A percentile compares a stretch with the other conserved stretches of the same genome.
These are phyloP conservation scores for Mycena filopes DNA, from an alignment of 768 basidiomycete species.

Conservation along the genomic window DNA sequence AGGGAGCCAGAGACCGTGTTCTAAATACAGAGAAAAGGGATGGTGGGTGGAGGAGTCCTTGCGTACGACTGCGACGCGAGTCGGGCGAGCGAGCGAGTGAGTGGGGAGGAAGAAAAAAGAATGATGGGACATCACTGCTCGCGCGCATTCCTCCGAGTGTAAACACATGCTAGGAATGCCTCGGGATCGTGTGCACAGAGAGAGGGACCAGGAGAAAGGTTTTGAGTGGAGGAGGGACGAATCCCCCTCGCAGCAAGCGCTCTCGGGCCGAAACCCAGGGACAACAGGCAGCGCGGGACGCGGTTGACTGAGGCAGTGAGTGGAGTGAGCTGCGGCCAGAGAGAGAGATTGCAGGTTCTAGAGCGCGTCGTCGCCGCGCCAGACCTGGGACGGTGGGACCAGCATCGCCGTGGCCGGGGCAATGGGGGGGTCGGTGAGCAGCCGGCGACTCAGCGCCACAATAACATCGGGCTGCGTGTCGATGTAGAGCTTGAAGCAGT, in stretches of 20 bases:
- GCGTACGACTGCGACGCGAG: no score
- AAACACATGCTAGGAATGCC: no score
- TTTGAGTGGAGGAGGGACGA: no score
- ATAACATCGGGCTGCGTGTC: constrained; percentile 1
- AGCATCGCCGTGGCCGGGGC: background rate
- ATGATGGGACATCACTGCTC: no score
- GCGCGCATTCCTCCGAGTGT: no score
- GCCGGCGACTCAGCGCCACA: background rate
- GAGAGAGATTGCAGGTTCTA: no score
- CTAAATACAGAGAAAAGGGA: background rate
- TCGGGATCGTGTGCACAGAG: no score
- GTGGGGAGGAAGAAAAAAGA: constrained; percentile 1
- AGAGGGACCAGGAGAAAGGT: no score
- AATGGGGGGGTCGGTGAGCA: background rate
- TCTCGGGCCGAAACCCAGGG: constrained; percentile 7
- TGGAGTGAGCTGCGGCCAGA: no score
- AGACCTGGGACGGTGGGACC: background rate
- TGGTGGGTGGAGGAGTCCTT: constrained; percentile 6
- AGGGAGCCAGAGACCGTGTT: background rate
- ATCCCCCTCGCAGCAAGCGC: constrained; percentile 5
- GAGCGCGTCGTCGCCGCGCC: background rate
- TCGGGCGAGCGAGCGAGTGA: background rate
- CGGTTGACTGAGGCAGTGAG: no score
- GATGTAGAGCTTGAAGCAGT: background rate
- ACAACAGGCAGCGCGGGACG: no score